A percentile compares a stretch with the other conserved stretches of the same genome.
Conservation (phyloP, 2,329 filamentous ascomycete genomes). For the Aureobasidium sp. region DNA sequence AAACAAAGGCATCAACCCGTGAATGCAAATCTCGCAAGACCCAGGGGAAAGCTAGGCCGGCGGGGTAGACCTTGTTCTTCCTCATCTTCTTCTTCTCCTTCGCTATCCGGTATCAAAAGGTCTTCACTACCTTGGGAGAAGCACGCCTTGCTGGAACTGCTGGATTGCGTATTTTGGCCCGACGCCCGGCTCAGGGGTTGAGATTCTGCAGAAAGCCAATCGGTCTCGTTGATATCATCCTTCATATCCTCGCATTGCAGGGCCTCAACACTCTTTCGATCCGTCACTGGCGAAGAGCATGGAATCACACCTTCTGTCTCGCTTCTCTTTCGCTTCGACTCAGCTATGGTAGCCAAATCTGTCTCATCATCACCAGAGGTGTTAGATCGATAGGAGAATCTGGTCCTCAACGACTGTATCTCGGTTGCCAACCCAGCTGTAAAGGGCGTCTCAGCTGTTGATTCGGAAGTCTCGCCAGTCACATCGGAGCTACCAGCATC, state of each 20-base stretch:
- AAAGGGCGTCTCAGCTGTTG: conserved; percentile 14
- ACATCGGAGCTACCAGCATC: conserved; percentile 17
- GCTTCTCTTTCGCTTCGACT: not conserved
- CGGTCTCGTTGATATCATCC: conserved; percentile 21
- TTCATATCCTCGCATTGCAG: conserved; percentile 7
- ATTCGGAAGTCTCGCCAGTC: conserved; percentile 20
- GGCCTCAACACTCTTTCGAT: not conserved
- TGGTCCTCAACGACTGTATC: conserved; percentile 25
- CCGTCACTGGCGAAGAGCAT: conserved; percentile 1
- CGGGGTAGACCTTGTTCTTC: conserved; percentile 19
- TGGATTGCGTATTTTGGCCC: conserved; percentile 5
- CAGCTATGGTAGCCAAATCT: not conserved
- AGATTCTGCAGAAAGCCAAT: conserved; percentile 23
- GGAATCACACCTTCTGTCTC: not conserved
- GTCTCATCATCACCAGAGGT: conserved; percentile 20
- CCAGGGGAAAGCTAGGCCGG: conserved; percentile 28
- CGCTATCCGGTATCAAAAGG: conserved; percentile 40
- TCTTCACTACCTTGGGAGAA: conserved; percentile 40
- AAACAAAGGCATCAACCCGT: conserved; percentile 17
- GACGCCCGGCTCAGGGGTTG: conserved; percentile 21
- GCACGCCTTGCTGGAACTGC: not conserved
- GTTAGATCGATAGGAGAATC: conserved; percentile 19
- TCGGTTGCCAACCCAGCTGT: conserved; percentile 18
- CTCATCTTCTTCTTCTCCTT: conserved; percentile 29
- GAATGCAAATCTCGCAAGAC: conserved; percentile 36